Base-by-base conservation (phyloP, 805 yeast genomes). In the Hanseniaspora mollemarum region DNA sequence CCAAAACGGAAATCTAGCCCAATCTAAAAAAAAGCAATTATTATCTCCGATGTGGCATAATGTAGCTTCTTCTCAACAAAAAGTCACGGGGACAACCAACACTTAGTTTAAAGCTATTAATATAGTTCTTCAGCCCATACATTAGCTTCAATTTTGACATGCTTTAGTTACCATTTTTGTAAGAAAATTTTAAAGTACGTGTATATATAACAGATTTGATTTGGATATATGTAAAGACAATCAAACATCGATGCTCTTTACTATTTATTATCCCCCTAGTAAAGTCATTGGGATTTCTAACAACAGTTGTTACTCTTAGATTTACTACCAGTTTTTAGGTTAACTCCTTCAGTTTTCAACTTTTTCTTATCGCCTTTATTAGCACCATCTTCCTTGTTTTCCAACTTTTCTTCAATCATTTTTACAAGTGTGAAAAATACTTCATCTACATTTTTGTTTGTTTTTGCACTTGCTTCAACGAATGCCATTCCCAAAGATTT, bases 381-480 rank as follows among this genome's bases (percentile, higher is more conserved):
- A 6, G 24, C 26, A 8, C 33, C 31, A 22, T 32, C 24, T n/a
- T 35, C 33, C 15, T 26, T 33, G 13, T 32, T 37, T 2, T 42
- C 52, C 55, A 81, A 79, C 66, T 83, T 83, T 49, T 86, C 95
- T 69, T 84, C 84, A 62, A 88, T 86, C 59, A 85, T 73, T 38
- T 81, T 77, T 12, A 96, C 96, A 61, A 92, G 75, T 59, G 87
- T 84, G 69, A 83, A 81, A 71, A 92, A 92, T 43, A 94, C 81
- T 53, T 87, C 87, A 61, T 86, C 94, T 55, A 92, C 98, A 62
- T 88, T 87, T 53, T 79, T 81, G 60, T 87, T 88, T 44, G 88
- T 81, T 73, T 92, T 92, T 36, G 99, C 98, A 68, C 92, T 80
- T 28, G 97, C 94, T 71, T 92, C 99, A 62, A 92, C 74, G 68